These are phyloP conservation scores for Neurospora pannonica DNA, from an alignment of 495 filamentous ascomycete genomes.

Conservation along the genomic window DNA sequence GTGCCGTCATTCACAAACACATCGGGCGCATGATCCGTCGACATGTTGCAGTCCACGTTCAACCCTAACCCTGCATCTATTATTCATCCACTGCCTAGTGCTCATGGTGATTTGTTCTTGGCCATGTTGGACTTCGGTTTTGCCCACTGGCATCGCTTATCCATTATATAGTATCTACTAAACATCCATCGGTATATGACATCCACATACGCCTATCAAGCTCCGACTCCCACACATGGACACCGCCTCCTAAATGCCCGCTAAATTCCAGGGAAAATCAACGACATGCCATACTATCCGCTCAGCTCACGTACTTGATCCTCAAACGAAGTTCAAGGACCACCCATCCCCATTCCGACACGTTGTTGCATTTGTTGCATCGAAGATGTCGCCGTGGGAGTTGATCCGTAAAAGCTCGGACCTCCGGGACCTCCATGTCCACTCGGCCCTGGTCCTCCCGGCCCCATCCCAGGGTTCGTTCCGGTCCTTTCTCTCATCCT, in stretches of 20 bases:
- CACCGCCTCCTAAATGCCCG: not conserved
- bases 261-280: not conserved
- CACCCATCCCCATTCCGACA: not conserved
- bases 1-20: not conserved
- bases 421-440: not conserved
- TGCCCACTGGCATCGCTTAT: not conserved
- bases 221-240: not conserved
- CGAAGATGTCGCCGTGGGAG: not conserved
- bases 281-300: not conserved
- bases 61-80: not conserved
- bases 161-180: not conserved
- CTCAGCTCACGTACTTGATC: not conserved
- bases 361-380: not conserved
- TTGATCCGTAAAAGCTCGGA: not conserved
- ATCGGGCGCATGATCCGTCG: not conserved
- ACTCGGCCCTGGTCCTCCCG: not conserved
- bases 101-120: not conserved
- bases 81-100: not conserved
- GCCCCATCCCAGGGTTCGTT: constrained; percentile 11
- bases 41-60: not conserved
- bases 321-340: not conserved
- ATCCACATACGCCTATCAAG: not conserved
- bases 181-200: not conserved
- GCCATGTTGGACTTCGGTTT: not conserved
- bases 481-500: constrained; percentile 63